Percentiles rank a stretch among this genome's conserved stretches.
phyloP scores from a whole-genome alignment of 495 filamentous ascomycete genomes.

The Xylaria venustula region DNA sequence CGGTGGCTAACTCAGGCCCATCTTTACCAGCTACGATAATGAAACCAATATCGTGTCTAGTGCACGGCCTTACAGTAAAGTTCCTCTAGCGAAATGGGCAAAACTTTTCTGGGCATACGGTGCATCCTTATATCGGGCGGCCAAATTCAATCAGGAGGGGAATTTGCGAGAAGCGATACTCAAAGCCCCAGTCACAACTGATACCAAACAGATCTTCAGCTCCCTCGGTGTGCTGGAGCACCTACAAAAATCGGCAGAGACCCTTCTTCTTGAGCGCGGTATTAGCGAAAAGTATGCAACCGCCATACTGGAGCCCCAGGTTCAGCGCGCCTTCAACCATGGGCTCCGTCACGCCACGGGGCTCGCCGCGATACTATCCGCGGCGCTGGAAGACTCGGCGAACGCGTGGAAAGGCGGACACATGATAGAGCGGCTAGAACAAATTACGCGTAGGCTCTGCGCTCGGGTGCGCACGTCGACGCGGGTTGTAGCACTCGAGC shows the following conservation, averaged over 20 bases:
- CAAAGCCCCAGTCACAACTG: conserved; percentile 11
- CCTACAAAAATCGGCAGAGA: conserved; percentile 9
- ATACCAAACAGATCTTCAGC: conserved; percentile 15
- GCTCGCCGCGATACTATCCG: conserved; percentile 18
- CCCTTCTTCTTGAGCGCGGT: conserved; percentile 11
- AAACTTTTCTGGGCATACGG: conserved; percentile 19
- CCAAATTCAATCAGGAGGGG: conserved; percentile 18
- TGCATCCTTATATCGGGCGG: neutral
- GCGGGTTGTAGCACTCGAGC: conserved; percentile 16
- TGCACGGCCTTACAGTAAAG: conserved; percentile 21
- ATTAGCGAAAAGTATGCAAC: conserved; percentile 20
- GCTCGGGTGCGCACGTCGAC: conserved; percentile 14
- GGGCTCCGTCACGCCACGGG: conserved; percentile 11
- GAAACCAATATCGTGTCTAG: conserved; percentile 4
- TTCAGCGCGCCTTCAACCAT: conserved; percentile 44
- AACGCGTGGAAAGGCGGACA: conserved; percentile 21
- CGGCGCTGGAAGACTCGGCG: conserved; percentile 21
- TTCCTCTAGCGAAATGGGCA: conserved; percentile 12
- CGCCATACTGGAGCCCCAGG: conserved; percentile 48
- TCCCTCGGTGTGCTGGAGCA: conserved; percentile 15
- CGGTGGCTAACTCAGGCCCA: neutral
- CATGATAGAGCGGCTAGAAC: conserved; percentile 22
- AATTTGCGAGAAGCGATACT: conserved; percentile 10
- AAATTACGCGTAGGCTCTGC: conserved; percentile 11
- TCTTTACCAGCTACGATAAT: conserved; percentile 12